Evolutionary conservation across 169 alveolate genomes (phyloP).

Genomic region (Perkinsus chesapeaki): DNA sequence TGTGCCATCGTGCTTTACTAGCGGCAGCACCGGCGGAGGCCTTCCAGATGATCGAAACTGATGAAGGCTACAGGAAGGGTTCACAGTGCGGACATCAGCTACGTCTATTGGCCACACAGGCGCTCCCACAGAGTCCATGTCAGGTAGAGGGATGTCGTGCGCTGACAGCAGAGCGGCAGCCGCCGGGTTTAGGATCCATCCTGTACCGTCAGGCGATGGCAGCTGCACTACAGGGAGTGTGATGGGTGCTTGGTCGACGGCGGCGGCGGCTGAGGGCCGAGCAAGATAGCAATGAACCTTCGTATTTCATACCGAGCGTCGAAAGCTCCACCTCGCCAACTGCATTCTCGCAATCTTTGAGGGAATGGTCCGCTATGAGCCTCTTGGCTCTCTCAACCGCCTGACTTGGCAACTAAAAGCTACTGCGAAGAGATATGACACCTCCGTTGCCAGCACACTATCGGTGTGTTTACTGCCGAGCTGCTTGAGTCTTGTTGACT

Average conservation of each 20-base stretch:
- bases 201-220: neutral
- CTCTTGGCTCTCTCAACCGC: neutral
- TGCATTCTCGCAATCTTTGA: neutral
- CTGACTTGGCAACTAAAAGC: neutral
- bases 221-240: neutral
- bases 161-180: neutral
- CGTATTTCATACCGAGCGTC: neutral
- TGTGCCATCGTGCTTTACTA: neutral
- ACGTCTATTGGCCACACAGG: neutral
- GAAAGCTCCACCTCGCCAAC: neutral
- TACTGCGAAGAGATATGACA: neutral
- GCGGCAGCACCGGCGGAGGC: neutral
- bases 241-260: neutral
- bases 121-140: neutral
- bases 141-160: neutral
- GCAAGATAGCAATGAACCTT: neutral
- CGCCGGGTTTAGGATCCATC: neutral
- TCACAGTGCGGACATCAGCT: neutral
- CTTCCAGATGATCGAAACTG: neutral
- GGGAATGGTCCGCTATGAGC: neutral
- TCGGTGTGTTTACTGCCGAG: neutral
- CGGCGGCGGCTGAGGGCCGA: neutral
- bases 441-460: neutral
- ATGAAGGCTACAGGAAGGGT: neutral
- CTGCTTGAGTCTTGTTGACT: neutral